These are phyloP conservation scores for Penicillium sp. DNA, from an alignment of 2,329 filamentous ascomycete species.

Conservation along the genomic window DNA sequence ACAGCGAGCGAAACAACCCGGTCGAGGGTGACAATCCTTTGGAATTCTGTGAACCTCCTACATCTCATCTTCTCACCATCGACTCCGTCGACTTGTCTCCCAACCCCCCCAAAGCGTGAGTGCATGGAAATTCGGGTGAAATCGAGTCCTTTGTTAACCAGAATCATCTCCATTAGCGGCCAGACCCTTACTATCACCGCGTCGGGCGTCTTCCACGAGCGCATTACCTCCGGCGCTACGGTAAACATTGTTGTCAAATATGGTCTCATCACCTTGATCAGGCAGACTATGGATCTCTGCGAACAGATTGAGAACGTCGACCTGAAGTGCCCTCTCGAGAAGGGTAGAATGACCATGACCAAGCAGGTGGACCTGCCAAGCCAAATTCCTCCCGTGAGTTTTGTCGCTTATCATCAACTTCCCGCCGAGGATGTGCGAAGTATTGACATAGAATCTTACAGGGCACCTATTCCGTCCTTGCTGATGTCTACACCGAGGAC, in stretches of 20 bases:
- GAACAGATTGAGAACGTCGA: constrained; percentile 85
- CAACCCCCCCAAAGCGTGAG: constrained; percentile 83
- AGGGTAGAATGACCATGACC: constrained; percentile 64
- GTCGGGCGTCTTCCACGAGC: constrained; percentile 64
- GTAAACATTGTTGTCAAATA: constrained; percentile 86
- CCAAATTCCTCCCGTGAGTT: constrained; percentile 79
- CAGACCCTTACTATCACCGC: constrained; percentile 71
- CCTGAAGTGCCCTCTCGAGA: constrained; percentile 78
- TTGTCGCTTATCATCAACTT: background rate
- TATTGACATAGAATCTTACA: constrained; percentile 31
- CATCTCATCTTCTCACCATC: constrained; percentile 66
- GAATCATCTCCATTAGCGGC: constrained; percentile 53
- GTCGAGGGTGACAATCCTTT: constrained; percentile 85
- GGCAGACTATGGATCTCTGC: constrained; percentile 75
- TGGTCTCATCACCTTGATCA: constrained; percentile 83
- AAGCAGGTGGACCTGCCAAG: constrained; percentile 81
- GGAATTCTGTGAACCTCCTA: constrained; percentile 66
- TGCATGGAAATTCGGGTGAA: constrained; percentile 18
- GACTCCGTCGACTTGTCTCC: constrained; percentile 72
- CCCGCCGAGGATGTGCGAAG: too few species aligned
- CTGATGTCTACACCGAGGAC: constrained; percentile 73
- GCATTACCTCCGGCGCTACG: constrained; percentile 71
- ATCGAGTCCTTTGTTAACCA: constrained; percentile 7
- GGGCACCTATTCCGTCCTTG: constrained; percentile 85
- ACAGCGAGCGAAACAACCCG: constrained; percentile 45